A percentile compares a stretch with the other conserved stretches of the same genome.
These are phyloP conservation scores for Heliocybe sulcata DNA, from an alignment of 1,284 basidiomycete genomes.

Conservation along the genomic window DNA sequence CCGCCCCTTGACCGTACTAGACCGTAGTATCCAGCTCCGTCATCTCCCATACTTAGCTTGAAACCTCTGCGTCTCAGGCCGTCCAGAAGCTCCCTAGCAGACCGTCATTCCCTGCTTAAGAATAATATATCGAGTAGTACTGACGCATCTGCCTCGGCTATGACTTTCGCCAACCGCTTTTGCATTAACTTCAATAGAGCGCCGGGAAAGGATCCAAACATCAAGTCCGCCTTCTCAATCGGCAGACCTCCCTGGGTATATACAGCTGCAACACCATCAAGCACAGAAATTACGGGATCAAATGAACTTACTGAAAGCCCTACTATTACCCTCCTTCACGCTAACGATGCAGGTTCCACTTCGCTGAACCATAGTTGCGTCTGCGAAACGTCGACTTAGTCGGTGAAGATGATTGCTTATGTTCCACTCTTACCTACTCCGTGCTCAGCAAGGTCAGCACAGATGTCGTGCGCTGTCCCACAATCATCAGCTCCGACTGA, in stretches of 20 bases:
- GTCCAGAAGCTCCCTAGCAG: constrained; percentile 37
- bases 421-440: constrained; percentile 21
- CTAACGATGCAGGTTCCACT: constrained; percentile 56
- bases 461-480: constrained; percentile 30
- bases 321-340: constrained; percentile 34
- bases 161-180: constrained; percentile 33
- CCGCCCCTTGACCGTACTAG: constrained; percentile 30
- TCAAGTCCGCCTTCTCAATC: constrained; percentile 43
- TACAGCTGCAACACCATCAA: constrained; percentile 23
- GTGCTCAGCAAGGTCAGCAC: constrained; percentile 35
- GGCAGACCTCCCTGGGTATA: constrained; percentile 45
- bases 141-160: constrained; percentile 52
- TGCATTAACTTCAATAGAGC: constrained; percentile 35
- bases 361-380: constrained; percentile 59
- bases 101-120: too few species aligned
- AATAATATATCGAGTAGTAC: constrained; percentile 14
- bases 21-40: constrained; percentile 44
- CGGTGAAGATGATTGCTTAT: background rate
- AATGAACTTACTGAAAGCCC: constrained; percentile 24
- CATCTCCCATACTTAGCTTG: constrained; percentile 43
- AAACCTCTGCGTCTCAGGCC: constrained; percentile 56
- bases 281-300: background rate
- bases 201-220: constrained; percentile 44
- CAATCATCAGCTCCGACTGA: background rate
- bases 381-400: background rate